Percentiles rank a stretch among this genome's conserved stretches.
Conservation (phyloP, 257 asterid genomes). For the Penstemon newberryi region DNA sequence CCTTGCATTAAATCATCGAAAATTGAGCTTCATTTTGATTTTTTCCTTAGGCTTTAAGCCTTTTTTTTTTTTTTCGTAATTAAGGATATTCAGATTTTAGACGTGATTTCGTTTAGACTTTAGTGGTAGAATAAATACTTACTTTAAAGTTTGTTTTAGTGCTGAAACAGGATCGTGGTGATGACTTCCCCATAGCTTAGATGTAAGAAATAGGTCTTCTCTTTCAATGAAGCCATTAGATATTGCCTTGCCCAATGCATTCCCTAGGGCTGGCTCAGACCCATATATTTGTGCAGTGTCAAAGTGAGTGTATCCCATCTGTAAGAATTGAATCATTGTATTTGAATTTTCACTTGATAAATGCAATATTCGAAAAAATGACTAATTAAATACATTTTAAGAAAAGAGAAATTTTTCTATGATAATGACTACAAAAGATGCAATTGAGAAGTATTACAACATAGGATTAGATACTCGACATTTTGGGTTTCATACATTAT, state of each 20-base stretch:
- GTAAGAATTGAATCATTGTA: constrained; percentile 3
- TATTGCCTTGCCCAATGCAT: constrained; percentile 55
- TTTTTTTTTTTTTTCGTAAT: no score
- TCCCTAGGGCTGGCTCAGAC: constrained; percentile 74
- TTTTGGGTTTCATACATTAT: no score
- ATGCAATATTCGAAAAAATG: not conserved
- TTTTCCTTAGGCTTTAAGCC: no score
- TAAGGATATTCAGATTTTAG: no score
- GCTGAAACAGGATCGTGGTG: constrained; percentile 84
- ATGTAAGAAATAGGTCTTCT: constrained; percentile 59
- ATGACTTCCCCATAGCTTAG: constrained; percentile 81
- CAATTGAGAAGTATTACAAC: no score
- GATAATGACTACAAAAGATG: no score
- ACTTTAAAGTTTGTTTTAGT: constrained; percentile 63
- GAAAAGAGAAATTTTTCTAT: not conserved
- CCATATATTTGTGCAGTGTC: constrained; percentile 87
- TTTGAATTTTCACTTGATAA: no score
- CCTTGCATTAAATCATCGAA: no score
- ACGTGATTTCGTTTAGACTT: no score
- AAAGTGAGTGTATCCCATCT: constrained; percentile 85
- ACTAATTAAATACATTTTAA: not conserved
- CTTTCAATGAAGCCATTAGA: constrained; percentile 44
- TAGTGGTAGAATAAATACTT: constrained; percentile 13
- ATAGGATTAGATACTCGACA: no score
- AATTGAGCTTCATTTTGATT: no score